Base-by-base conservation (phyloP, 2,329 filamentous ascomycete genomes). In the Penicillium sp. region DNA sequence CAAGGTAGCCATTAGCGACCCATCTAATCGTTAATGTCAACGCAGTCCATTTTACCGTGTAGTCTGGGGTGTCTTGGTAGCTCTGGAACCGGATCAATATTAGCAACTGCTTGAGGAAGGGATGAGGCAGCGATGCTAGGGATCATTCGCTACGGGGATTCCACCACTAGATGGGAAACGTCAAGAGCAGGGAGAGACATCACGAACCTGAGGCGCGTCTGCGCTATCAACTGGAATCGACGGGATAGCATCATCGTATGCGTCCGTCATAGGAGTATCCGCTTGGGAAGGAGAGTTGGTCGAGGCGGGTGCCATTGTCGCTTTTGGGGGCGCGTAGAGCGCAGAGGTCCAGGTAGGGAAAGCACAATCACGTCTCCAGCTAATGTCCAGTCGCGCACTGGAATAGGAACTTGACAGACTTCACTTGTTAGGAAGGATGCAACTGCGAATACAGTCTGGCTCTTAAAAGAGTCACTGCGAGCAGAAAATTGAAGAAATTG, bases 41-140 rank as follows among this genome's bases (percentile, higher is more conserved):
- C 35, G 43, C n/a, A 51, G 38, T 43, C 38, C 37, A 51, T 50
- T 65, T 65, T 81, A 83, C 81, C 63, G 86, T 87, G 72, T 87
- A 87, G 64, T 87, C 85, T 45, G 85, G 85, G 7, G 85, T 88
- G 58, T 87, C 84, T 69, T 86, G 78, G 59, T 81, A 79, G 64
- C 80, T 80, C 78, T 83, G 28, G 14, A 64, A 41, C 41, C 15
- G 34, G 35, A 42, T 25, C 17, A 47, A 6, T 35, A 35, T 70
- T 39, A 70, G 65, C 15, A 7, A 17, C n/a, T 17, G 25, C 11
- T 34, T 11, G 6, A 34, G 0, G 4, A 38, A 52, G 10, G 12
- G n/a, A 34, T 7, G 50, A 22, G 6, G 11, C 37, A 31, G 3
- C 42, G 25, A 17, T 14, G 25, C 20, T 12, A 5, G 10, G 22